Percentiles rank a stretch among this genome's conserved stretches.
phyloP scores from a whole-genome alignment of 345 rosid species.

The Linum trigynum region DNA sequence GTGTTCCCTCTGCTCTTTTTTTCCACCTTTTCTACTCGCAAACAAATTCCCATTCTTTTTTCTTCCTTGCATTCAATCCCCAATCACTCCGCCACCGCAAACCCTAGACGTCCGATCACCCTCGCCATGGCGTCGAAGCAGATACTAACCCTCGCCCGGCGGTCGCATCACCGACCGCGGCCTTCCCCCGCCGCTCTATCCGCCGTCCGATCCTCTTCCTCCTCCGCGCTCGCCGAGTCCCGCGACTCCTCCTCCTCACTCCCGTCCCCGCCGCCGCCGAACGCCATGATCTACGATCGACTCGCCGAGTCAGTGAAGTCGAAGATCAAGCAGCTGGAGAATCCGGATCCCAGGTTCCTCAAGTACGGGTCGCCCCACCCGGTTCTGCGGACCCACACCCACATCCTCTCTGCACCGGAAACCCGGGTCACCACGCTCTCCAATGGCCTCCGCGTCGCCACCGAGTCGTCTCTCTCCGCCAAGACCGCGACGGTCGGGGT shows the following conservation, averaged over 20 bases:
- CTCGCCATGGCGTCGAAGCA: conserved; percentile 18
- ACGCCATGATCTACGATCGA: conserved; percentile 1
- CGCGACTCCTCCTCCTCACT: neutral
- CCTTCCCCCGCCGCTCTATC: conserved; percentile 10
- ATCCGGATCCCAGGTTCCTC: conserved; percentile 3
- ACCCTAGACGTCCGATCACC: too few relatives aligned
- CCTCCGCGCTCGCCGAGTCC: conserved; percentile 27
- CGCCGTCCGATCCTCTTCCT: conserved; percentile 35
- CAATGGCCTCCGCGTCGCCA: conserved; percentile 83
- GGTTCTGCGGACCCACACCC: neutral
- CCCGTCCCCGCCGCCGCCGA: conserved; percentile 1
- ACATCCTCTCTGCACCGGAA: conserved; percentile 8
- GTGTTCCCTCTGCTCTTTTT: too few relatives aligned
- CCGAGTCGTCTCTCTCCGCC: conserved; percentile 68
- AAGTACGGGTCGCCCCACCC: conserved; percentile 3
- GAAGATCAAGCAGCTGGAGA: neutral
- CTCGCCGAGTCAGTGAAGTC: neutral
- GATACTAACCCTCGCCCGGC: conserved; percentile 47
- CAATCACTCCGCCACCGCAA: too few relatives aligned
- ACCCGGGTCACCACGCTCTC: conserved; percentile 26
- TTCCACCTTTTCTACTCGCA: too few relatives aligned
- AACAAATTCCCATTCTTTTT: too few relatives aligned
- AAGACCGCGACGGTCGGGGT: conserved; percentile 90
- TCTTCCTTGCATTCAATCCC: too few relatives aligned
- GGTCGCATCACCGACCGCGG: conserved; percentile 34